Evolutionary conservation across 75 land plant species (phyloP).

Genomic region (Pinus albicaulis): DNA sequence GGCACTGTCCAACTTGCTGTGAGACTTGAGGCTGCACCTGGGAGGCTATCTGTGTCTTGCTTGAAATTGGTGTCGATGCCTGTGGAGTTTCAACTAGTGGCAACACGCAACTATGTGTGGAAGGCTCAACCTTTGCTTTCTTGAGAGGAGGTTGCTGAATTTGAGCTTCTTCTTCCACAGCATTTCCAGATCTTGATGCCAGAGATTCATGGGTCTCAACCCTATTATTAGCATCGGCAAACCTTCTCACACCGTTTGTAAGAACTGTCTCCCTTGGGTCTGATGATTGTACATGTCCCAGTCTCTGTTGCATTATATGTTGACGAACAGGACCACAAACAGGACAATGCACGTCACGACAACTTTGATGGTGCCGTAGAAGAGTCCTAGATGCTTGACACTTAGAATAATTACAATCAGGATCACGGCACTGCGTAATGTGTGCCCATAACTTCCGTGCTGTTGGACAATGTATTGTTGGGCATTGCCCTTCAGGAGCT

Average conservation of each 20-base stretch:
- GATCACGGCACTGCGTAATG: slow-evolving; percentile 37
- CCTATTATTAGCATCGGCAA: slow-evolving; percentile 18
- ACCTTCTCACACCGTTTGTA: slow-evolving; percentile 16
- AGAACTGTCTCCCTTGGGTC: background rate
- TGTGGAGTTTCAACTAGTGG: slow-evolving; percentile 16
- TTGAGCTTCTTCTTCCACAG: slow-evolving; percentile 25
- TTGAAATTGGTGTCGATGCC: slow-evolving; percentile 8
- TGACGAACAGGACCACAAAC: slow-evolving; percentile 83
- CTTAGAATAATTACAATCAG: slow-evolving; percentile 56
- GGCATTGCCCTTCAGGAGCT: slow-evolving; percentile 65
- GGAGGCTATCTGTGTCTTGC: slow-evolving; percentile 16
- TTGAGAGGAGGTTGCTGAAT: slow-evolving; percentile 47
- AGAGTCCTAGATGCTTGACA: slow-evolving; percentile 58
- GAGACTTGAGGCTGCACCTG: slow-evolving; percentile 15
- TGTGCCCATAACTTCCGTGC: slow-evolving; percentile 69
- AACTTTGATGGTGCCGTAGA: slow-evolving; percentile 55
- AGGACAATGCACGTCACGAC: slow-evolving; percentile 65
- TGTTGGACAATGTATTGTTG: slow-evolving; percentile 51
- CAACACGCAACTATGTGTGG: slow-evolving; percentile 17
- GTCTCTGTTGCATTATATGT: slow-evolving; percentile 5
- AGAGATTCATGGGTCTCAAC: slow-evolving; percentile 18
- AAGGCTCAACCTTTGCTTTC: slow-evolving; percentile 60
- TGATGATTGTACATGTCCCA: slow-evolving; percentile 7
- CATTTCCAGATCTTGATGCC: slow-evolving; percentile 13
- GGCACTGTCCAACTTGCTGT: slow-evolving; percentile 1